These are phyloP conservation scores for Xylariaceae sp. DNA, from an alignment of 2,329 filamentous ascomycete species.

Conservation along the genomic window DNA sequence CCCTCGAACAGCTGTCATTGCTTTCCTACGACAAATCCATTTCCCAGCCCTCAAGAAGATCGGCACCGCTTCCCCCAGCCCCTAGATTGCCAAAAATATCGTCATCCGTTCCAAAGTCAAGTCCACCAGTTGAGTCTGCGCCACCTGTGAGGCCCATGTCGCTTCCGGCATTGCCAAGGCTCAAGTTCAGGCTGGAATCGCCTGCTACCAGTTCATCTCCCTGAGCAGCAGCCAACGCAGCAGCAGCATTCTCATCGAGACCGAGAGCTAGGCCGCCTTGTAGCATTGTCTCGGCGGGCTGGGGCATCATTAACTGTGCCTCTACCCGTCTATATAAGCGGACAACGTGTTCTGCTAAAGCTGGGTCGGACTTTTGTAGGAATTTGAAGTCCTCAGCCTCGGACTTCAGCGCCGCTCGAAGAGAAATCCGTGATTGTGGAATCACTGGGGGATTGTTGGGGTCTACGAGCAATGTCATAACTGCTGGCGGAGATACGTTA, in stretches of 20 bases:
- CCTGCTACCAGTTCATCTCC: constrained; percentile 45
- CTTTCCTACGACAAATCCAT: constrained; percentile 35
- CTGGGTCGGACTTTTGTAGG: constrained; percentile 61
- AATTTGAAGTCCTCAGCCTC: constrained; percentile 64
- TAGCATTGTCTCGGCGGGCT: constrained; percentile 48
- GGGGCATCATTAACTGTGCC: constrained; percentile 60
- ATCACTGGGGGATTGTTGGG: constrained; percentile 43
- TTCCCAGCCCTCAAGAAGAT: constrained; percentile 41
- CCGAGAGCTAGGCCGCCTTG: constrained; percentile 50
- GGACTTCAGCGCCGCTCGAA: constrained; percentile 64
- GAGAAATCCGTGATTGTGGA: constrained; percentile 57
- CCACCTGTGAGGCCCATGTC: constrained; percentile 38
- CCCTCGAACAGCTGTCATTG: neutral
- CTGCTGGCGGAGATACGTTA: constrained; percentile 47
- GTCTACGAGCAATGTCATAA: constrained; percentile 42
- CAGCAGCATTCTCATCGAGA: constrained; percentile 46
- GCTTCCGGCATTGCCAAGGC: constrained; percentile 46
- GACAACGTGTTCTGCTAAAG: constrained; percentile 65
- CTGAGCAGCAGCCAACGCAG: constrained; percentile 49
- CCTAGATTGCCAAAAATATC: constrained; percentile 51
- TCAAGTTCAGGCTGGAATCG: constrained; percentile 46
- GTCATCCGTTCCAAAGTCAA: constrained; percentile 47
- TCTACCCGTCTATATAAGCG: constrained; percentile 69
- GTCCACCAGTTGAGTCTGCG: constrained; percentile 44
- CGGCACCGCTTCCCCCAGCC: constrained; percentile 30